These are phyloP conservation scores for Mycena rebaudengoi DNA, from an alignment of 768 basidiomycete genomes.

Conservation along the genomic window DNA sequence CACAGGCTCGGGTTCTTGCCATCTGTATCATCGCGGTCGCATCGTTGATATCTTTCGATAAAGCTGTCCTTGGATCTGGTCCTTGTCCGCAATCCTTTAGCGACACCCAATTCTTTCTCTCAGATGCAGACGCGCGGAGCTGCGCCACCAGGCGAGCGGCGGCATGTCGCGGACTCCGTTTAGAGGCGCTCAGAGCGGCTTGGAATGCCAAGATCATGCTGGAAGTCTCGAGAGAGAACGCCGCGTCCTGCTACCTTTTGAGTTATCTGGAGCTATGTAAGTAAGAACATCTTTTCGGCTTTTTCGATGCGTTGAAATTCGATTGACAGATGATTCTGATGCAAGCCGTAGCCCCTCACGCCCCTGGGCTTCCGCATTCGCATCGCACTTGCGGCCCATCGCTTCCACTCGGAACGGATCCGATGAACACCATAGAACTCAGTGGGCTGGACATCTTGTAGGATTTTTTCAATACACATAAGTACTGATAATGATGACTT, in stretches of 20 bases:
- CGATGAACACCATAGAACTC: no score
- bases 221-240: constrained; percentile 16
- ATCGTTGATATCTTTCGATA: constrained; percentile 6
- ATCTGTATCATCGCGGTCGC: constrained; percentile 12
- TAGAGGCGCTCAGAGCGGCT: constrained; percentile 9
- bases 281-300: background rate
- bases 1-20: constrained; percentile 9
- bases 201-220: constrained; percentile 8
- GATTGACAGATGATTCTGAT: background rate
- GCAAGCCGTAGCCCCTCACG: no score
- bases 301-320: background rate
- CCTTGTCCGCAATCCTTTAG: constrained; percentile 6
- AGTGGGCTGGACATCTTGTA: no score
- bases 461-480: no score
- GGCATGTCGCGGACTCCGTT: background rate
- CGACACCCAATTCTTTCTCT: background rate
- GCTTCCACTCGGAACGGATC: no score
- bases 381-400: no score
- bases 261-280: constrained; percentile 11
- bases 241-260: constrained; percentile 12
- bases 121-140: background rate
- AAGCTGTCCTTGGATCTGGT: background rate
- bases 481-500: no score
- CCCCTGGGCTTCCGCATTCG: no score
- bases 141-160: constrained; percentile 7